Conservation (phyloP, 495 filamentous ascomycete species). For the Choiromyces venosus region DNA sequence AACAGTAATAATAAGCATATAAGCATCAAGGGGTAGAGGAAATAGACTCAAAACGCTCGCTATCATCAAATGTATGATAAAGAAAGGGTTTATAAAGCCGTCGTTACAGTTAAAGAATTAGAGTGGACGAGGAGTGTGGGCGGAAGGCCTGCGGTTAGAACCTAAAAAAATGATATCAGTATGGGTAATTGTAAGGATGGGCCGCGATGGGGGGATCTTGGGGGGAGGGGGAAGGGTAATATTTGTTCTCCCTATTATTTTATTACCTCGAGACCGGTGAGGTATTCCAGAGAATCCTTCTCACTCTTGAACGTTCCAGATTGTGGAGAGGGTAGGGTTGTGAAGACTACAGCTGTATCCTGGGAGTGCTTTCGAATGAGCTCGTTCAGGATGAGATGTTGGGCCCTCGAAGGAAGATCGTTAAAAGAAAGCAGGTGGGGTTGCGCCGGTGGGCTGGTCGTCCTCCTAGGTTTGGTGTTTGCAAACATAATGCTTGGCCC, state of each 20-base stretch:
- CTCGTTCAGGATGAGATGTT: slow-evolving; percentile 81
- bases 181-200: background rate
- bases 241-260: background rate
- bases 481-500: slow-evolving; percentile 77
- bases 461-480: slow-evolving; percentile 45
- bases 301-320: slow-evolving; percentile 68
- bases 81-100: slow-evolving; percentile 56
- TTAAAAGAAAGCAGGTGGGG: slow-evolving; percentile 55
- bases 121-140: slow-evolving; percentile 61
- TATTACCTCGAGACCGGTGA: slow-evolving; percentile 66
- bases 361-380: slow-evolving; percentile 63
- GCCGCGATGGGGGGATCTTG: background rate
- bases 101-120: slow-evolving; percentile 87
- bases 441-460: slow-evolving; percentile 13
- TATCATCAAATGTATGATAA: background rate
- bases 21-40: background rate
- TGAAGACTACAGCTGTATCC: slow-evolving; percentile 77
- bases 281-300: slow-evolving; percentile 62
- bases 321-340: slow-evolving; percentile 69
- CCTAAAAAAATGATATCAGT: slow-evolving; percentile 54
- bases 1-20: no score
- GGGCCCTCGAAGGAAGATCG: slow-evolving; percentile 72
- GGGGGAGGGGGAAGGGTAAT: background rate
- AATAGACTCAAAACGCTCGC: background rate
- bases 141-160: slow-evolving; percentile 47